Evolutionary conservation across 768 basidiomycete species (phyloP).

Genomic region (Mycena galericulata): DNA sequence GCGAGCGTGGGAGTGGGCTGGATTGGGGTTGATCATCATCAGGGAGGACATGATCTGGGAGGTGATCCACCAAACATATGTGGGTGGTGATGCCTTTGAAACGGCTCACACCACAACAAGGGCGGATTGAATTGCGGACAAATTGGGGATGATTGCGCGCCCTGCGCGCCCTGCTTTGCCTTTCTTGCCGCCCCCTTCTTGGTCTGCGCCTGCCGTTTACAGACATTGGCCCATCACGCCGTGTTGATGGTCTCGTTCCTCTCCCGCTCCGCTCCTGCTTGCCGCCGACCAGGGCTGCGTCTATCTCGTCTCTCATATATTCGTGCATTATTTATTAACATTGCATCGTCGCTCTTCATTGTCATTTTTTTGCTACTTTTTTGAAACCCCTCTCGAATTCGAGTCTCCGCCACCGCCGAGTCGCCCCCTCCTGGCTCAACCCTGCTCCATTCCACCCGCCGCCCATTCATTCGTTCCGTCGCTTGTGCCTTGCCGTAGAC

Average conservation of each 20-base stretch:
- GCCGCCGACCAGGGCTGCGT: not conserved
- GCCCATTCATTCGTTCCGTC: constrained; percentile 5
- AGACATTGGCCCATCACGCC: constrained; percentile 3
- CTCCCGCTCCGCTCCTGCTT: too few relatives aligned
- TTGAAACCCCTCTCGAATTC: constrained; percentile 8
- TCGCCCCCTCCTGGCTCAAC: not conserved
- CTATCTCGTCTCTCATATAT: constrained; percentile 10
- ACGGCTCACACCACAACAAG: constrained; percentile 21
- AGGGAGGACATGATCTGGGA: too few relatives aligned
- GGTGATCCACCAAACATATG: constrained; percentile 1
- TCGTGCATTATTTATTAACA: constrained; percentile 29
- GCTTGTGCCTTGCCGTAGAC: constrained; percentile 23
- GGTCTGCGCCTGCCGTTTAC: not conserved
- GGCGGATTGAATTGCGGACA: constrained; percentile 5
- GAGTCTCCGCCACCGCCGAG: not conserved
- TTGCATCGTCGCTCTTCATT: constrained; percentile 27
- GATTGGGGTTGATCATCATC: constrained; percentile 21
- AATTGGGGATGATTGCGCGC: constrained; percentile 4
- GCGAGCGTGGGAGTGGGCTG: not conserved
- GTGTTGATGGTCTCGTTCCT: too few relatives aligned
- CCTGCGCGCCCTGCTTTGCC: not conserved
- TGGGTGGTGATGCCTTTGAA: constrained; percentile 25
- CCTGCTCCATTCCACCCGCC: not conserved
- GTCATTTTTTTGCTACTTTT: constrained; percentile 32
- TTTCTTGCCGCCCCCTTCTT: not conserved